Evolutionary conservation across 2,329 filamentous ascomycete species (phyloP), one percentile per base, ranked within the genome.

Genomic region (Ophiognomonia clavigignenti-juglandacearum): DNA sequence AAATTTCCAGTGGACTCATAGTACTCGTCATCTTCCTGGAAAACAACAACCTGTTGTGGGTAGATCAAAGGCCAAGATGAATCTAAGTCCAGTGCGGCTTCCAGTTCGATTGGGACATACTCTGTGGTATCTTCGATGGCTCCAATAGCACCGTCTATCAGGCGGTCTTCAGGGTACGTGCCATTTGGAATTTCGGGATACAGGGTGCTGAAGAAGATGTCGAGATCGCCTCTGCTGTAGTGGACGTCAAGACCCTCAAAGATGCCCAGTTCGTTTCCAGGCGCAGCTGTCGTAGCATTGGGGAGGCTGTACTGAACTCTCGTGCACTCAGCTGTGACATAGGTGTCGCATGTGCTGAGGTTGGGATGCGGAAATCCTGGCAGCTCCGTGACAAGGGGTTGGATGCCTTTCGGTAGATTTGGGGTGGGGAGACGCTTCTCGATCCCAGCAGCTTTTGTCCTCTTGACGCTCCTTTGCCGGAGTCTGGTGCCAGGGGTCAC

Each of bases 401-500:
- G n/a, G n/a, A n/a, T n/a, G n/a, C n/a, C n/a, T n/a, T n/a, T n/a
- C n/a, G n/a, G n/a, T n/a, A n/a, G n/a, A n/a, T n/a, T n/a, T n/a
- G n/a, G n/a, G n/a, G n/a, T n/a, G n/a, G n/a, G n/a, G n/a, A n/a
- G n/a, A n/a, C n/a, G n/a, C n/a, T n/a, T n/a, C n/a, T n/a, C n/a
- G n/a, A n/a, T n/a, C n/a, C n/a, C n/a, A n/a, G n/a, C n/a, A n/a
- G n/a, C n/a, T n/a, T n/a, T n/a, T n/a, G n/a, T n/a, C n/a, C n/a
- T n/a, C n/a, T n/a, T n/a, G n/a, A 6, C 50, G 42, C 43, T 46
- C 49, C 18, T 29, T 23, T 40, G 54, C 52, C 61, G 59, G 27
- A 77, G 62, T 52, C 71, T 72, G 49, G 75, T 66, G 8, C 73
- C 73, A 0, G 75, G 74, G 4, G 70, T 77, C 37, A 78, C 68